Conservation (phyloP, 2,329 filamentous ascomycete genomes). For the Orbilia brochopaga region DNA sequence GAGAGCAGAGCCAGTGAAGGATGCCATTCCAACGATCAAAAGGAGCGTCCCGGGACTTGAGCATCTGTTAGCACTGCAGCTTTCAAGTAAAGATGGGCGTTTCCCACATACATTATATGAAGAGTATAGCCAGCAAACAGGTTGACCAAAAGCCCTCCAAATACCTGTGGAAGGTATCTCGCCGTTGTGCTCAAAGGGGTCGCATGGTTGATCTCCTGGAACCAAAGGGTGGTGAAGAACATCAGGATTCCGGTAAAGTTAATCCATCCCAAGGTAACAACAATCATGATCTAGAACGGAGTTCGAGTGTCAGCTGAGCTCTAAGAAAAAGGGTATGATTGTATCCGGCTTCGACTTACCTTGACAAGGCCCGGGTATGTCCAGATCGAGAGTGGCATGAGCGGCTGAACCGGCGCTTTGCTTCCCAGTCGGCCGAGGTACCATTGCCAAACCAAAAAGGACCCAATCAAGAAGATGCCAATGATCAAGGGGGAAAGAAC, state of each 20-base stretch:
- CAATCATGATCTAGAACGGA: constrained; percentile 29
- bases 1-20: constrained; percentile 37
- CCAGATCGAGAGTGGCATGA: constrained; percentile 47
- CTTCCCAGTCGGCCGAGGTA: constrained; percentile 16
- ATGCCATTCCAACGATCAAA: constrained; percentile 30
- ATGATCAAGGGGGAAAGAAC: constrained; percentile 38
- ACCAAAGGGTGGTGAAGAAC: constrained; percentile 47
- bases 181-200: constrained; percentile 33
- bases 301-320: neutral
- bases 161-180: constrained; percentile 37
- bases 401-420: constrained; percentile 24
- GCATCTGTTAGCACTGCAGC: neutral
- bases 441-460: constrained; percentile 41
- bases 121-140: constrained; percentile 37
- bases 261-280: constrained; percentile 41
- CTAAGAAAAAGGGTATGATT: neutral
- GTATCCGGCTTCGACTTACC: constrained; percentile 5
- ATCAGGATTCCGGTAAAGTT: constrained; percentile 42
- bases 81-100: neutral
- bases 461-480: constrained; percentile 19
- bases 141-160: constrained; percentile 37
- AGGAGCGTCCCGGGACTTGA: constrained; percentile 31
- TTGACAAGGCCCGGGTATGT: constrained; percentile 33
- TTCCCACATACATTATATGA: constrained; percentile 32
- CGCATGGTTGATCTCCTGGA: constrained; percentile 46